These are phyloP conservation scores for Trametes gibbosa DNA, from an alignment of 768 basidiomycete species.

Conservation along the genomic window DNA sequence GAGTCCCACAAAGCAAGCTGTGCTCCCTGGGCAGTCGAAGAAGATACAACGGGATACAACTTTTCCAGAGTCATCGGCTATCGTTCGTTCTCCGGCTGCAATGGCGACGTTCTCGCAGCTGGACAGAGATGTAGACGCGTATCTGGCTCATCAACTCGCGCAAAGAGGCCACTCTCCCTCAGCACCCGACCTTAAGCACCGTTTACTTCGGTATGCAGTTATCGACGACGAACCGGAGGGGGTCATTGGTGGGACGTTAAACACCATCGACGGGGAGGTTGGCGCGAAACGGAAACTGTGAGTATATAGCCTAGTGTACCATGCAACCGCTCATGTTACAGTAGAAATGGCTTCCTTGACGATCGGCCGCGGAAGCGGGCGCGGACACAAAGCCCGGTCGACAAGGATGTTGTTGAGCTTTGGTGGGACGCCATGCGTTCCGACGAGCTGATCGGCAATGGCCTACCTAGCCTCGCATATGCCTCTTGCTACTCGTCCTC, in stretches of 20 bases:
- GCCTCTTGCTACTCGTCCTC: slow-evolving; percentile 24
- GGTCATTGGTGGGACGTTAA: not conserved
- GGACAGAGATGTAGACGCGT: slow-evolving; percentile 47
- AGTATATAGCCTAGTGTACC: slow-evolving; percentile 16
- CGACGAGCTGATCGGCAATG: slow-evolving; percentile 59
- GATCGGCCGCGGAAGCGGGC: slow-evolving; percentile 61
- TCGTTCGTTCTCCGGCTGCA: slow-evolving; percentile 67
- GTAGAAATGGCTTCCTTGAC: slow-evolving; percentile 33
- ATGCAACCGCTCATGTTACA: slow-evolving; percentile 3
- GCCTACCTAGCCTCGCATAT: slow-evolving; percentile 48
- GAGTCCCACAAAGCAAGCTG: slow-evolving; percentile 23
- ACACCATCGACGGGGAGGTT: slow-evolving; percentile 32
- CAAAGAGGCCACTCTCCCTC: not conserved
- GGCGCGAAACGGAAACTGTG: slow-evolving; percentile 69
- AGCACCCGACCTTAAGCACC: slow-evolving; percentile 19
- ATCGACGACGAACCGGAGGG: slow-evolving; percentile 33
- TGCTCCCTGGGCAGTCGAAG: slow-evolving; percentile 21
- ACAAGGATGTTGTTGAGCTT: slow-evolving; percentile 48
- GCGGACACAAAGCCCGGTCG: slow-evolving; percentile 43
- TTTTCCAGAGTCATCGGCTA: slow-evolving; percentile 67
- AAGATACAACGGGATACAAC: slow-evolving; percentile 41
- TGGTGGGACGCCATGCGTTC: slow-evolving; percentile 79
- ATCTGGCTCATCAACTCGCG: slow-evolving; percentile 15
- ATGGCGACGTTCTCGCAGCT: slow-evolving; percentile 68
- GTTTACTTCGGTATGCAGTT: slow-evolving; percentile 22